Percentiles rank a stretch among this genome's conserved stretches.
Conservation (phyloP, 2,329 filamentous ascomycete species). For the Colletotrichum musae region DNA sequence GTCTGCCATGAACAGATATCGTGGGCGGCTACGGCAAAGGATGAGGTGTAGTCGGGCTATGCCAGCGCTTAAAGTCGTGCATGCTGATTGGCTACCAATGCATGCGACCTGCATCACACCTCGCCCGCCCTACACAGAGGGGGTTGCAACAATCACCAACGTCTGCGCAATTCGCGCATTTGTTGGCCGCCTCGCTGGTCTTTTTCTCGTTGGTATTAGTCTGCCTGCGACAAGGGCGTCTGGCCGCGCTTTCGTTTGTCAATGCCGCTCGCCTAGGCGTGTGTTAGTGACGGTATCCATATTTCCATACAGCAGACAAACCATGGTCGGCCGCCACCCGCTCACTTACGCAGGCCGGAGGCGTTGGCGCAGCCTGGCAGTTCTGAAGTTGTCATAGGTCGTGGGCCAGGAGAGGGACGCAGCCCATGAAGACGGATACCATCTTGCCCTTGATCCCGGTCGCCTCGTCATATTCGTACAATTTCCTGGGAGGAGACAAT, state of each 20-base stretch:
- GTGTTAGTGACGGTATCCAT: slow-evolving; percentile 18
- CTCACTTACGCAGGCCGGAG: slow-evolving; percentile 16
- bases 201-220: slow-evolving; percentile 14
- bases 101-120: slow-evolving; percentile 42
- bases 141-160: slow-evolving; percentile 7
- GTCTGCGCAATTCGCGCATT: slow-evolving; percentile 7
- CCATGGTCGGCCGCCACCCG: slow-evolving; percentile 23
- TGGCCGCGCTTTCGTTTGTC: slow-evolving; percentile 26
- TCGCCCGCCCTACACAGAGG: slow-evolving; percentile 19
- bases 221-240: slow-evolving; percentile 25
- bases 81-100: slow-evolving; percentile 37
- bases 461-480: slow-evolving; percentile 16
- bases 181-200: slow-evolving; percentile 11
- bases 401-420: neutral
- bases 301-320: slow-evolving; percentile 8
- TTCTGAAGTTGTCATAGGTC: slow-evolving; percentile 7
- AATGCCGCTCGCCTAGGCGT: slow-evolving; percentile 25
- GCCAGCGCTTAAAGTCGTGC: slow-evolving; percentile 36
- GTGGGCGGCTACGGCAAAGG: slow-evolving; percentile 35
- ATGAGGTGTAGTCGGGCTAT: slow-evolving; percentile 32
- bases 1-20: slow-evolving; percentile 6
- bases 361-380: slow-evolving; percentile 15
- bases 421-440: neutral
- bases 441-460: slow-evolving; percentile 21
- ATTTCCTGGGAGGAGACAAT: slow-evolving; percentile 8